Base-by-base conservation (phyloP, 1,284 basidiomycete genomes). In the Microbotryomycetes sp. region DNA sequence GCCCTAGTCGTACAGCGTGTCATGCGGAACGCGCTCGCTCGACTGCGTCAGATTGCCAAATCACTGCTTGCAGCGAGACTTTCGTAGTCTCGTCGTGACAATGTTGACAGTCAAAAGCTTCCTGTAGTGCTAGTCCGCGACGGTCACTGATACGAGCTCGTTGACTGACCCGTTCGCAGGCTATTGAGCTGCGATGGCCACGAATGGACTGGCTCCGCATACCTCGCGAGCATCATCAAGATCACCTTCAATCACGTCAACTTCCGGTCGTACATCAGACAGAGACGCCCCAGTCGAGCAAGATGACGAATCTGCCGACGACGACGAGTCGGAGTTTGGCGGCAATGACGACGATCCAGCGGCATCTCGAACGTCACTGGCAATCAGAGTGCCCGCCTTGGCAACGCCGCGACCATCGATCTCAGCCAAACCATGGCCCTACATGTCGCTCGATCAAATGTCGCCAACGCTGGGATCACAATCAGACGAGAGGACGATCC, bases 201-300 rank as follows among this genome's bases (percentile, higher is more conserved):
- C 36, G 19, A 42, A 42, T 19, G 36, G 36, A 19, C 36, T 42
- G 36, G 36, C 36, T 42, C 36, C 36, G 12, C 9, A 12, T 19
- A 42, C 6, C 54, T 52, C 46, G 45, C 42, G 25, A 47, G 45
- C 62, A n/a, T 19, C 64, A 12, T 71, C 66, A n/a, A 71, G 65
- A 30, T 68, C 70, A 30, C 73, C 72, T 3, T 67, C 69, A 29
- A 71, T 67, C 9, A 70, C 69, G 19, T 71, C 66, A 29, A 71
- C 62, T 56, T 75, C 74, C n/a, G 64, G 31, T 45, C 73, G 67
- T 2, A 69, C 69, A 25, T 72, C 70, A 47, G 74, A 73, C 49
- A 72, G 70, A 16, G 74, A 63, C 9, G 67, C 63, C 25, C 65
- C 74, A 3, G 67, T 66, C 23, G 56, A 50, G 51, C 42, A 45